These are phyloP conservation scores for Rhododendron vialii DNA, from an alignment of 148 eudicot species.

Conservation along the genomic window DNA sequence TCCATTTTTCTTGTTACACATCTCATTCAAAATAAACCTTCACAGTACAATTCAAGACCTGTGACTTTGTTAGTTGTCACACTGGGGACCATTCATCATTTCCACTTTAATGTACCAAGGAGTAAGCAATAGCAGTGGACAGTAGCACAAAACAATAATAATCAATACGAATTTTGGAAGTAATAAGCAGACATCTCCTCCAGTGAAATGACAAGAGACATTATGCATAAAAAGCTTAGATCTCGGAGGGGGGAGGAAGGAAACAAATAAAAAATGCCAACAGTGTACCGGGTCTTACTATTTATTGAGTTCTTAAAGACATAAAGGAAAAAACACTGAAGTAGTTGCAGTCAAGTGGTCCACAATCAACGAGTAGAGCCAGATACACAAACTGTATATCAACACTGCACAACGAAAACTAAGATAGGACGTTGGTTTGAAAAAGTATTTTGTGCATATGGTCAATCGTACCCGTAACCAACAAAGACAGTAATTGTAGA, in stretches of 20 bases:
- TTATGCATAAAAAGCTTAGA: not conserved
- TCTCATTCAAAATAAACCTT: not conserved
- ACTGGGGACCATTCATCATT: not conserved
- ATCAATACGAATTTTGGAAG: not conserved
- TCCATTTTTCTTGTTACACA: not conserved
- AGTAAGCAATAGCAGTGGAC: not conserved
- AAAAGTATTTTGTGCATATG: not conserved
- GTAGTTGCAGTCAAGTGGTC: constrained; percentile 1
- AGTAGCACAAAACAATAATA: not conserved
- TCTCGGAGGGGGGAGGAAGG: not conserved
- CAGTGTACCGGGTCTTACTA: not conserved
- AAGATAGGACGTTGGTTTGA: not conserved
- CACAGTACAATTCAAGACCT: not conserved
- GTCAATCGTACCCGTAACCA: not conserved
- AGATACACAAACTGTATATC: not conserved
- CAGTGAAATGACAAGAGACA: not conserved
- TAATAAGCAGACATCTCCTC: not conserved
- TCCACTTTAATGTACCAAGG: not conserved
- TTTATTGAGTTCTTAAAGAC: not conserved
- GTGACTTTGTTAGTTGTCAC: not conserved
- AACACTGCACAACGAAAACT: not conserved
- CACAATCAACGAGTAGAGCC: not conserved
- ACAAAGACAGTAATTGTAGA: not conserved
- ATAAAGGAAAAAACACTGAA: not conserved
- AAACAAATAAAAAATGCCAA: not conserved